Percentiles rank a stretch among this genome's conserved stretches.
These are phyloP conservation scores for Dioszegia crocea DNA, from an alignment of 768 basidiomycete genomes.

Conservation along the genomic window DNA sequence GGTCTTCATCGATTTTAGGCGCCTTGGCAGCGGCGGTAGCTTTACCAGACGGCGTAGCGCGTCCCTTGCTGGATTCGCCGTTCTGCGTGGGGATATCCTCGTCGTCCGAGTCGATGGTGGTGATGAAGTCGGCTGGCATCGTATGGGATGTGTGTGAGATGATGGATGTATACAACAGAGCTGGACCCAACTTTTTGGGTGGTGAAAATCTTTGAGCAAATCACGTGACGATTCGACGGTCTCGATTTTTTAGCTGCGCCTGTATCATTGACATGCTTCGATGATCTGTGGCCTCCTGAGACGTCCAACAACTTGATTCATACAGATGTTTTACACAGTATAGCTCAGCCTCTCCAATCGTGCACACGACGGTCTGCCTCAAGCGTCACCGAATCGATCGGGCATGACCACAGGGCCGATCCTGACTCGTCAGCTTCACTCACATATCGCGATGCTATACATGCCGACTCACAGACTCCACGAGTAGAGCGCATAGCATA, in stretches of 20 bases:
- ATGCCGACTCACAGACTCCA: constrained; percentile 44
- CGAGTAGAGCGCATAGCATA: constrained; percentile 57
- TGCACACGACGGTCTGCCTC: not conserved
- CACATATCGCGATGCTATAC: not conserved
- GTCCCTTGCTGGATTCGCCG: constrained; percentile 20
- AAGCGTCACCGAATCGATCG: constrained; percentile 38
- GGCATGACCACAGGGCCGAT: constrained; percentile 14
- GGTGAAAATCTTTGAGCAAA: not conserved
- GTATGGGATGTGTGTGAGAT: not conserved
- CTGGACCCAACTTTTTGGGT: not conserved
- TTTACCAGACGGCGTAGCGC: constrained; percentile 1
- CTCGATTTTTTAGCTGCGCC: too few relatives aligned
- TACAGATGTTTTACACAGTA: not conserved
- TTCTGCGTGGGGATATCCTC: constrained; percentile 19
- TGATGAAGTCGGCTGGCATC: constrained; percentile 25
- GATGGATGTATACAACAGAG: not conserved
- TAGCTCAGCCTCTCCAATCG: not conserved
- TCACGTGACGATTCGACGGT: not conserved
- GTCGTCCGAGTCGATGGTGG: constrained; percentile 41
- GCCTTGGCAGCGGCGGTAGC: not conserved
- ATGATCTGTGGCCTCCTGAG: not conserved
- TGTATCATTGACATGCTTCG: too few relatives aligned
- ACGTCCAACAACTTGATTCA: not conserved
- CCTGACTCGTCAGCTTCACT: not conserved
- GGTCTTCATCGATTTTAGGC: constrained; percentile 30